Evolutionary conservation across 257 asterid genomes (phyloP), one percentile per base, ranked within the genome.

Genomic region (Capsicum baccatum): DNA sequence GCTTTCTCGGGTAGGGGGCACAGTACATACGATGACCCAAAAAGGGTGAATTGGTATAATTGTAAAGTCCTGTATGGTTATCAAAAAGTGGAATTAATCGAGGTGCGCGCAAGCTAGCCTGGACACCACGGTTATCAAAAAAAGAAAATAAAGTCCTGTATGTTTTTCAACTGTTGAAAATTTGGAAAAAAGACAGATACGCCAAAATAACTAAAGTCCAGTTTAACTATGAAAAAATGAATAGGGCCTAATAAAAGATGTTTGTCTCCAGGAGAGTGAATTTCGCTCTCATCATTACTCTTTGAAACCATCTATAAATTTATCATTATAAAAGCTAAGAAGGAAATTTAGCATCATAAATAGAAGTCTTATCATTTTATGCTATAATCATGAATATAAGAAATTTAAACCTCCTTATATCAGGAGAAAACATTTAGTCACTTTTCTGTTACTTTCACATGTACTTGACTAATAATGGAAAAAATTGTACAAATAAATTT

Each of bases 381-480:
- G 63, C 26, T 15, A 50, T 19, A 39, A 21, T 76, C 62, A 74
- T 74, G 47, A 56, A 50, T 21, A 50, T 74, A 74, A 50, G 62
- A 54, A 76, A 76, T 76, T 21, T 76, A 76, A 52, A 76, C 50
- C 64, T 83, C 33, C 10, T 35, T 3, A 68, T 83, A 50, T 17
- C 56, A 48, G 62, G 55, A 70, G 80, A 83, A 67, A 55, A n/a
- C 79, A 85, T 54, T 57, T 50, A 56, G n/a, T 85, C 79, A 62
- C 21, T 26, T 42, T 55, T 80, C 81, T 56, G 64, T 50, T 81
- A 16, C 83, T 13, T 54, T 19, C 62, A 50, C 52, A 4, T 33
- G 57, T 62, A 85, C 79, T 48, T 17, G 10, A 37, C 35, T 1
- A 17, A 63, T 71, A 50, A 39, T 52, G 42, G 44, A 58, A 21